phyloP scores from a whole-genome alignment of 2,329 filamentous ascomycete species.

The Talaromyces sp. region DNA sequence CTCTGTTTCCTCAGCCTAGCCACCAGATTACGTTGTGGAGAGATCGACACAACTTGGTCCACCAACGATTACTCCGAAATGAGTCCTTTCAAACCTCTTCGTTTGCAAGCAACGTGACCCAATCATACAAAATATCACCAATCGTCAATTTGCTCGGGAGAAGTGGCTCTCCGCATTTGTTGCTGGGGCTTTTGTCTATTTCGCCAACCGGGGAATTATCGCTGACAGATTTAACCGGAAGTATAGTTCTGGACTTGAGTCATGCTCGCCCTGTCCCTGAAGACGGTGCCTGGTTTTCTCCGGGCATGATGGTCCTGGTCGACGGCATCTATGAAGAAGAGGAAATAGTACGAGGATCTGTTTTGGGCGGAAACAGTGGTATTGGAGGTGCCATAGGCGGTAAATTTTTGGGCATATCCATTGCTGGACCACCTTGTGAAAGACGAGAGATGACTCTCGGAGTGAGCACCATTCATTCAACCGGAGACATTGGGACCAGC shows the following conservation, averaged over 20 bases:
- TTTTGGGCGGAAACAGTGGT: constrained; percentile 70
- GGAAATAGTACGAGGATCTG: constrained; percentile 60
- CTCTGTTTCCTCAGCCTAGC: constrained; percentile 67
- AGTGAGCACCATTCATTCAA: constrained; percentile 47
- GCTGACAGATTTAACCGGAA: constrained; percentile 81
- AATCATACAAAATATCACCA: constrained; percentile 78
- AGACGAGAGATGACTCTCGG: constrained; percentile 74
- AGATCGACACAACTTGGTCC: constrained; percentile 85
- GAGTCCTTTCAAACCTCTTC: constrained; percentile 85
- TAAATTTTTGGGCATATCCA: constrained; percentile 81
- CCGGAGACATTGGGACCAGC: constrained; percentile 46
- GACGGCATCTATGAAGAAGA: constrained; percentile 98
- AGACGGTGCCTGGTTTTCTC: constrained; percentile 77
- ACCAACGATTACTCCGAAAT: constrained; percentile 86
- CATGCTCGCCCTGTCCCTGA: constrained; percentile 78
- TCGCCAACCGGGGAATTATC: constrained; percentile 77
- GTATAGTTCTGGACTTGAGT: constrained; percentile 75
- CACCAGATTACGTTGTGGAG: constrained; percentile 83
- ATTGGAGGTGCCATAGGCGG: constrained; percentile 90
- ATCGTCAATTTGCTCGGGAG: constrained; percentile 72
- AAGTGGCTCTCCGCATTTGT: constrained; percentile 76
- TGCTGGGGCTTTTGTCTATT: constrained; percentile 76
- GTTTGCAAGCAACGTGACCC: constrained; percentile 58
- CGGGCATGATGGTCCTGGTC: constrained; percentile 91
- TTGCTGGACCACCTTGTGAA: constrained; percentile 89